Conservation (phyloP, 2,329 filamentous ascomycete species). For the Dryadomyces sulphureus region DNA sequence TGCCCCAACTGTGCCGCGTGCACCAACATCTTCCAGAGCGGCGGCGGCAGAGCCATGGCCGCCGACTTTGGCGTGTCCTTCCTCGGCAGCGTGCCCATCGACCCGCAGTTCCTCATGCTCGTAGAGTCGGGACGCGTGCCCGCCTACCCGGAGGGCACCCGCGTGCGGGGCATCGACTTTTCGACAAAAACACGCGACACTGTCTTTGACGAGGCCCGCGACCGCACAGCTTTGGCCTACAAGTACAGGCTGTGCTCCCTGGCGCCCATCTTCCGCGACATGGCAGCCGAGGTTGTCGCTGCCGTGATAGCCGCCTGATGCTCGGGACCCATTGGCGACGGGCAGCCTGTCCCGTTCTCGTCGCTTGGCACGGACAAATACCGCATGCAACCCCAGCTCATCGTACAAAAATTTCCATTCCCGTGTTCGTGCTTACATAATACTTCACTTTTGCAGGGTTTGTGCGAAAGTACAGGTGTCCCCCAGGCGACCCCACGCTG, state of each 20-base stretch:
- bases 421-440: too few relatives aligned
- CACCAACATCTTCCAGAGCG: slow-evolving; percentile 84
- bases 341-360: too few relatives aligned
- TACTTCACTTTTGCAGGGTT: too few relatives aligned
- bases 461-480: too few relatives aligned
- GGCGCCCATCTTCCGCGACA: slow-evolving; percentile 50
- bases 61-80: slow-evolving; percentile 72
- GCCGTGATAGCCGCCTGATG: slow-evolving; percentile 6
- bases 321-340: neutral
- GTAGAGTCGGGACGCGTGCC: slow-evolving; percentile 60
- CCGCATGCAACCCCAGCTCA: too few relatives aligned
- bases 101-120: slow-evolving; percentile 78
- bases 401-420: too few relatives aligned
- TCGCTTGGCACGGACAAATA: too few relatives aligned
- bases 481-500: neutral
- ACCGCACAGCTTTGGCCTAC: slow-evolving; percentile 37
- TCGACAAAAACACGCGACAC: slow-evolving; percentile 17
- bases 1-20: slow-evolving; percentile 70
- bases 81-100: slow-evolving; percentile 76
- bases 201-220: slow-evolving; percentile 18
- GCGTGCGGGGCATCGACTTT: slow-evolving; percentile 42
- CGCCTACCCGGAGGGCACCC: slow-evolving; percentile 53
- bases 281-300: slow-evolving; percentile 39
- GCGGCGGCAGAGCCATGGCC: slow-evolving; percentile 82
- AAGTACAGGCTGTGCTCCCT: slow-evolving; percentile 64